Base-by-base conservation (phyloP, 2,329 filamentous ascomycete species). In the Drechslerella coelobrocha region DNA sequence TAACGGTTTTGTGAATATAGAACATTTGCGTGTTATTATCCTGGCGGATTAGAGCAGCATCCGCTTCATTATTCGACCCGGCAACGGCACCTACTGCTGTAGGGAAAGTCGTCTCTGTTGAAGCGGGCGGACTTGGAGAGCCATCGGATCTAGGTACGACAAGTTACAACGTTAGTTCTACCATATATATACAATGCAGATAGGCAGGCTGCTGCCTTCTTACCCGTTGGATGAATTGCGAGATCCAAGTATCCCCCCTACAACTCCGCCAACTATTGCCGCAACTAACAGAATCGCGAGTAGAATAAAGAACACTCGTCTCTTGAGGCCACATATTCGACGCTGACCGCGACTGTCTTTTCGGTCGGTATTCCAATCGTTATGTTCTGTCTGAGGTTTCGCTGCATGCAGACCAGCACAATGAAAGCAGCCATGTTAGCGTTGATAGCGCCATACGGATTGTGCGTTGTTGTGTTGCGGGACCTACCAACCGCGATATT, bases 301-400 rank as follows among this genome's bases (percentile, higher is more conserved):
- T 14, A 60, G 19, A 23, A 26, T 39, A 14, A 60, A 60, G 29
- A 68, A 68, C 1, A 60, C 17, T 55, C 54, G 41, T 68, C 62
- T 60, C 48, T 55, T 68, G 9, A 68, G 7, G 2, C 62, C 62
- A 31, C 55, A 68, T 60, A 68, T 55, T 48, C n/a, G 17, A 14
- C 48, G 39, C n/a, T 39, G 21, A 5, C 23, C 17, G 34, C 17
- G 4, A 14, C 34, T 5, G 12, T 39, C 5, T 21, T 45, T 45
- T 6, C 4, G 34, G 3, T 24, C 23, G 9, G 26, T 9, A 21
- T 29, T 48, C 17, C 17, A 19, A 9, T 26, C 41, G 1, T 60
- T 41, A 17, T 68, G 47, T 50, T 60, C 55, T 21, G 47, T 26
- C 31, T 19, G 26, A 21, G 26, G 12, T 56, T 63, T 56, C 21